These are phyloP conservation scores for Gyromitra esculenta DNA, from an alignment of 2,329 filamentous ascomycete genomes.

Conservation along the genomic window DNA sequence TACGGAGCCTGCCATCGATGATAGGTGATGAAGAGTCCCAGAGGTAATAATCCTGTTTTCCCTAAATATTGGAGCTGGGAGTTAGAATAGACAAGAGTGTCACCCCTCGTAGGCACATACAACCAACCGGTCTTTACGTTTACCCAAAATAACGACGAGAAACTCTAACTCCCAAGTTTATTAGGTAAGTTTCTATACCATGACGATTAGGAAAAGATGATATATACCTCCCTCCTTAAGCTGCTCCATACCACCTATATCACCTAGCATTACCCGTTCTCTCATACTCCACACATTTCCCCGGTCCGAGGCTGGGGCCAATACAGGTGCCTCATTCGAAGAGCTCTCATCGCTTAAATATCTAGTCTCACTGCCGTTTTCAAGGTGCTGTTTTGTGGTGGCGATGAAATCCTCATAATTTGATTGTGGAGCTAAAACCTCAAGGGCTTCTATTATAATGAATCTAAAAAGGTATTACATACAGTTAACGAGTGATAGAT, in stretches of 20 bases:
- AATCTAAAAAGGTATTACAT: constrained; percentile 13
- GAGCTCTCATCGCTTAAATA: not conserved
- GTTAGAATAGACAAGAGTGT: not conserved
- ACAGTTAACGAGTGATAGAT: not conserved
- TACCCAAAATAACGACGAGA: constrained; percentile 23
- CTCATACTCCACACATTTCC: constrained; percentile 1
- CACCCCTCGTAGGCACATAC: not conserved
- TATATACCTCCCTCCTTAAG: constrained; percentile 23
- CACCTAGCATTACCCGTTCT: constrained; percentile 17
- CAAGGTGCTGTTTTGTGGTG: not conserved
- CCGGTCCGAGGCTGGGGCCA: not conserved
- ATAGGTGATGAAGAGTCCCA: constrained; percentile 34
- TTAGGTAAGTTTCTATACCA: not conserved
- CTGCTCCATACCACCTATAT: constrained; percentile 10
- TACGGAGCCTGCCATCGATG: constrained; percentile 29
- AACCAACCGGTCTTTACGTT: not conserved
- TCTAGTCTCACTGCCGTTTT: not conserved
- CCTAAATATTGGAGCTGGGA: not conserved
- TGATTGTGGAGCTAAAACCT: constrained; percentile 10
- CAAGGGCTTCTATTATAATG: constrained; percentile 21
- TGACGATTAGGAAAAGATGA: not conserved
- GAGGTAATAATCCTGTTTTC: constrained; percentile 48
- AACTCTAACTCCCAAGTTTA: constrained; percentile 19
- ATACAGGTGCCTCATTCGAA: not conserved
- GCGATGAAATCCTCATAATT: not conserved